These are phyloP conservation scores for Calonectria ilicicola DNA, from an alignment of 2,329 filamentous ascomycete genomes.

Conservation along the genomic window DNA sequence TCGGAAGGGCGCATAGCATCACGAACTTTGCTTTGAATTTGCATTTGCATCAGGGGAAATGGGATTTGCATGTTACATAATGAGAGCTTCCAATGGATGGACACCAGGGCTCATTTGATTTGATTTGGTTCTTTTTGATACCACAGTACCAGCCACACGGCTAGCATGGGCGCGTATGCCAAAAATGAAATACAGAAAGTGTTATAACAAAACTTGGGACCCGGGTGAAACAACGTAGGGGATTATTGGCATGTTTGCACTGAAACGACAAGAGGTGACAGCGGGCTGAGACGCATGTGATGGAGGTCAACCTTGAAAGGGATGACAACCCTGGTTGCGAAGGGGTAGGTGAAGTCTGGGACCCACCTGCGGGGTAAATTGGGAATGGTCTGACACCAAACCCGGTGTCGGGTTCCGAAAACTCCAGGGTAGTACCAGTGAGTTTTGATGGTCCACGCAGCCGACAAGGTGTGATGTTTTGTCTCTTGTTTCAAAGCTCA, in stretches of 20 bases:
- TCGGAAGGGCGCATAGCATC: slow-evolving; percentile 37
- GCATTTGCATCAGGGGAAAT: slow-evolving; percentile 40
- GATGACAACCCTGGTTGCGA: neutral
- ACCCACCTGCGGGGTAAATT: slow-evolving; percentile 10
- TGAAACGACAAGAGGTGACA: neutral
- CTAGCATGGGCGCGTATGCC: slow-evolving; percentile 36
- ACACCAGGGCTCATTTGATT: slow-evolving; percentile 37
- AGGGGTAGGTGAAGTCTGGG: slow-evolving; percentile 1
- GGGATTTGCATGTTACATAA: slow-evolving; percentile 40
- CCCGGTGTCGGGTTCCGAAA: neutral
- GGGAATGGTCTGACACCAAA: slow-evolving; percentile 13
- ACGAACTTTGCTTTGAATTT: slow-evolving; percentile 39
- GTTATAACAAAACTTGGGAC: slow-evolving; percentile 24
- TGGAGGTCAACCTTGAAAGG: neutral
- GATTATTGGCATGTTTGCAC: neutral
- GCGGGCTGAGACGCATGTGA: slow-evolving; percentile 25
- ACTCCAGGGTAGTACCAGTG: slow-evolving; percentile 8
- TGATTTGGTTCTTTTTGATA: slow-evolving; percentile 41
- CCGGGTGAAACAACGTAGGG: slow-evolving; percentile 6
- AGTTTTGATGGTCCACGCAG: neutral
- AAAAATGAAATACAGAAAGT: slow-evolving; percentile 39
- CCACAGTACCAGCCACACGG: slow-evolving; percentile 37
- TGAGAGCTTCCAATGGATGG: slow-evolving; percentile 32
- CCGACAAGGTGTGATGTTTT: neutral
- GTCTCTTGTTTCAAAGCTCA: neutral